Percentiles rank a stretch among this genome's conserved stretches.
These are phyloP conservation scores for Cupressus sempervirens DNA, from an alignment of 75 land plant species.

Conservation along the genomic window DNA sequence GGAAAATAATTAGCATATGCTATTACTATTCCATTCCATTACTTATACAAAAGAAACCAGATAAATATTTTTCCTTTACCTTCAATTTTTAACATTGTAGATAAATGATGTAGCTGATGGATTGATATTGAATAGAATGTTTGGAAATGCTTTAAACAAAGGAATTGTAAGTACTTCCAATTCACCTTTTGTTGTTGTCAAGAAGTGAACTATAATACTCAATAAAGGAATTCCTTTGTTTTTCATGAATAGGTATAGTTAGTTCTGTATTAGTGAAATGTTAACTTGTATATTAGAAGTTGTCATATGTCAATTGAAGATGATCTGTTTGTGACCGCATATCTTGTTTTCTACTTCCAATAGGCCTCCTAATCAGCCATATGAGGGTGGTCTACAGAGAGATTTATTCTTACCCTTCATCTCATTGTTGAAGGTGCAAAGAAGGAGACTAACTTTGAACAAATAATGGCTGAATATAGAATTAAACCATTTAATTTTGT, in stretches of 20 bases:
- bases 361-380: conserved; percentile 84
- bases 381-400: conserved; percentile 95
- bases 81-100: conserved; percentile 21
- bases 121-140: conserved; percentile 86
- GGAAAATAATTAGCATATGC: background rate
- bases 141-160: conserved; percentile 72
- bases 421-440: conserved; percentile 70
- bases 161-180: conserved; percentile 68
- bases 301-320: background rate
- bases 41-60: background rate
- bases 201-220: background rate
- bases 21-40: background rate
- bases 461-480: background rate
- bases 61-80: background rate
- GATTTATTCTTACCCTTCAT: conserved; percentile 92
- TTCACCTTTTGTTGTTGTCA: conserved; percentile 6
- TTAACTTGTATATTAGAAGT: background rate
- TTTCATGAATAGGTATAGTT: background rate
- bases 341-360: conserved; percentile 91
- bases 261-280: background rate
- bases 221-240: background rate
- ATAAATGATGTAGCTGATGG: conserved; percentile 99
- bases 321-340: conserved; percentile 28
- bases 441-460: background rate
- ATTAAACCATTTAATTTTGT: background rate